A percentile compares a stretch with the other conserved stretches of the same genome.
Evolutionary conservation across 192 early-diverging fungal species (phyloP).

Genomic region (Backusella liffmaniae): DNA sequence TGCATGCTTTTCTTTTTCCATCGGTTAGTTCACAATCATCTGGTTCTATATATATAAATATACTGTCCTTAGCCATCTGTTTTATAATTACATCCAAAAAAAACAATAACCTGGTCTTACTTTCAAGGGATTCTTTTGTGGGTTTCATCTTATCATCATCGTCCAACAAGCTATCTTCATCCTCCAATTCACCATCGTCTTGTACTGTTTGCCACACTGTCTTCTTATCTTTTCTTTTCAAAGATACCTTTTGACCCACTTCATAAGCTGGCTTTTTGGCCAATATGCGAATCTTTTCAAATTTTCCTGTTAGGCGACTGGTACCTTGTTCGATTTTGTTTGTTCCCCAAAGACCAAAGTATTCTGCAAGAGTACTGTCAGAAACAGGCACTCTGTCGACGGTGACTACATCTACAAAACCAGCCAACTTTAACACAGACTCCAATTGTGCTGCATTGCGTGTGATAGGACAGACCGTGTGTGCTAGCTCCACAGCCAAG

Average conservation of each 20-base stretch:
- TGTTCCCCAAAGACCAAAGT: constrained; percentile 61
- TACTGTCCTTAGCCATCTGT: background rate
- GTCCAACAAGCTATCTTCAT: constrained; percentile 85
- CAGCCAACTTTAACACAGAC: constrained; percentile 77
- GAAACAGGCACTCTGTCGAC: constrained; percentile 37
- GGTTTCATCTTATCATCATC: constrained; percentile 81
- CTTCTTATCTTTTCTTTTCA: constrained; percentile 53
- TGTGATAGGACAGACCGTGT: constrained; percentile 47
- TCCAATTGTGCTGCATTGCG: constrained; percentile 61
- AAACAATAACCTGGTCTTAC: constrained; percentile 30
- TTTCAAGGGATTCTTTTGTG: constrained; percentile 53
- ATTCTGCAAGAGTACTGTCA: constrained; percentile 42
- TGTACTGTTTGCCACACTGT: constrained; percentile 59
- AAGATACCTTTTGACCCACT: constrained; percentile 77
- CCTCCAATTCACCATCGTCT: constrained; percentile 85
- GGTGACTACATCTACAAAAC: constrained; percentile 71
- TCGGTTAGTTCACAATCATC: constrained; percentile 68
- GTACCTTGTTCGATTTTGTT: constrained; percentile 42
- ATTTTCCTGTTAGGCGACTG: constrained; percentile 41
- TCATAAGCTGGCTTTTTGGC: constrained; percentile 85
- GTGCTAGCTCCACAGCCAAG: constrained; percentile 40
- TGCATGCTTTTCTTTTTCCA: constrained; percentile 90
- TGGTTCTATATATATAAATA: constrained; percentile 39
- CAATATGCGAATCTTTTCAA: constrained; percentile 46
- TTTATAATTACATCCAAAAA: background rate